These are phyloP conservation scores for Coemansia furcata DNA, from an alignment of 192 early-diverging fungal species.

Conservation along the genomic window DNA sequence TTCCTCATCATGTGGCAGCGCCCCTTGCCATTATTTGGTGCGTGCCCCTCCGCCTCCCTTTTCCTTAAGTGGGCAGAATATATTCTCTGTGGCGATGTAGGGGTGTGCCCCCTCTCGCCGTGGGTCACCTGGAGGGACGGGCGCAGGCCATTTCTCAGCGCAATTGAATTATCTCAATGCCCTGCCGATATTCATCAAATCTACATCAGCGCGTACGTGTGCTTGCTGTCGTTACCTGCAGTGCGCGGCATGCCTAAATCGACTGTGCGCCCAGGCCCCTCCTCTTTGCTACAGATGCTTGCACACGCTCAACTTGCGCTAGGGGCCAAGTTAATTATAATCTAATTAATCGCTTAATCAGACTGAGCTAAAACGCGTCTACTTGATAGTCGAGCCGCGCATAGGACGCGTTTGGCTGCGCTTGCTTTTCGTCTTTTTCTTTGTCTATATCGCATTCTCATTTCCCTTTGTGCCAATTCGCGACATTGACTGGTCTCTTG, in stretches of 20 bases:
- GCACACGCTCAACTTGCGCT: background rate
- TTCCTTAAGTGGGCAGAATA: background rate
- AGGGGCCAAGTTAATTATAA: background rate
- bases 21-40: background rate
- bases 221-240: background rate
- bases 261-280: background rate
- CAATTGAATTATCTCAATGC: background rate
- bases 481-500: background rate
- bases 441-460: background rate
- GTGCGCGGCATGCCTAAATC: background rate
- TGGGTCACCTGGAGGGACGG: background rate
- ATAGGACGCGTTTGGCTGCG: background rate
- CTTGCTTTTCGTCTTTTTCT: background rate
- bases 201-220: background rate
- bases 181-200: conserved; percentile 1
- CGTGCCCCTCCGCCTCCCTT: background rate
- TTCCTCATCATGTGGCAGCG: background rate
- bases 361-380: background rate
- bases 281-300: background rate
- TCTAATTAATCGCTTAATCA: background rate
- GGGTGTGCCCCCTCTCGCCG: background rate
- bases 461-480: background rate
- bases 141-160: background rate
- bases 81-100: background rate
- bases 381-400: background rate